Evolutionary conservation across 208 protist species (phyloP).

Genomic region (Leishmania guyanensis): DNA sequence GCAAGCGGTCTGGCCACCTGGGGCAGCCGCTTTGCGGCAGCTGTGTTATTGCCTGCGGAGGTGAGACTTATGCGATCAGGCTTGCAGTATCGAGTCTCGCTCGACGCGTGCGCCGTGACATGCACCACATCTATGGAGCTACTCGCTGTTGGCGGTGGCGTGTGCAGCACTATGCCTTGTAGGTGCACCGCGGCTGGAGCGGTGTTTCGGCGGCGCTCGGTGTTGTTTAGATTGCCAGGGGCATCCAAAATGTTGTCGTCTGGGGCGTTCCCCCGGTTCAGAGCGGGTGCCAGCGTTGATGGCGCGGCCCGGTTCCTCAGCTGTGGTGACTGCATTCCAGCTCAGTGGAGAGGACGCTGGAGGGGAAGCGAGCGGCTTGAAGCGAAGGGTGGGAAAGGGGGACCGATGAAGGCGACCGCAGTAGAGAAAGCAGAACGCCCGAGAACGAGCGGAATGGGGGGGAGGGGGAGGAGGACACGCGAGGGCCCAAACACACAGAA

Average conservation of each 20-base stretch:
- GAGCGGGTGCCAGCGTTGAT: not conserved
- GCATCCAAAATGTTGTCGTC: not conserved
- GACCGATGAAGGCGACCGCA: not conserved
- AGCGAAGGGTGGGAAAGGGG: not conserved
- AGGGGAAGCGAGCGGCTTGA: not conserved
- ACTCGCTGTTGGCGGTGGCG: conserved; percentile 5
- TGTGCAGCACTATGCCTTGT: not conserved
- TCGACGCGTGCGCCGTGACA: conserved; percentile 14
- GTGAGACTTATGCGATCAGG: not conserved
- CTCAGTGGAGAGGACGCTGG: not conserved
- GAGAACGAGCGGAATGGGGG: not conserved
- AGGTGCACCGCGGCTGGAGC: not conserved
- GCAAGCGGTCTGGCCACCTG: not conserved
- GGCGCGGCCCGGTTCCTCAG: not conserved
- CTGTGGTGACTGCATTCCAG: not conserved
- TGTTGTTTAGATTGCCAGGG: not conserved
- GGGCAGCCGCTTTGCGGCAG: not conserved
- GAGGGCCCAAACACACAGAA: not conserved
- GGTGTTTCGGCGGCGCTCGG: conserved; percentile 14
- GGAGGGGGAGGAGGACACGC: not conserved
- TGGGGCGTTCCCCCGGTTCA: not conserved
- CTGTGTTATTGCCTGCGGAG: not conserved
- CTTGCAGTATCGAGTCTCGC: conserved; percentile 16
- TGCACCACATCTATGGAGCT: conserved; percentile 10
- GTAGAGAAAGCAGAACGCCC: not conserved